Evolutionary conservation across 805 yeast species (phyloP), one percentile per base, ranked within the genome.

Genomic region (Wickerhamia fluorescens): DNA sequence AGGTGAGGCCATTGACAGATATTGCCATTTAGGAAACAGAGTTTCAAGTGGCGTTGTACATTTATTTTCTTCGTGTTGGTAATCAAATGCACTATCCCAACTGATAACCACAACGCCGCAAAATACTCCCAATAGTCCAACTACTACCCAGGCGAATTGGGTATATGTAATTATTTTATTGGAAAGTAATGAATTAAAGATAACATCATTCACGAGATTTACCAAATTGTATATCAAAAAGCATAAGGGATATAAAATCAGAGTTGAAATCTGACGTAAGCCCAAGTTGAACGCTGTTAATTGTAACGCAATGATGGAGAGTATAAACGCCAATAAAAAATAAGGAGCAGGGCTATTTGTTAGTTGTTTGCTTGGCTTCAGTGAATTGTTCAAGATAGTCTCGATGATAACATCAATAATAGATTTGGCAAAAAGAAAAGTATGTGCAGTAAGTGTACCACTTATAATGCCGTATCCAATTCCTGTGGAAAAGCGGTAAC

Each of bases 401-500:
- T 63, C 57, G 2, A 80, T 51, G 2, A 80, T 44, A 8, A 83
- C 71, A 43, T 83, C 94, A 13, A 86, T 81, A 0, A 83, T 71
- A 1, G 87, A 74, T 53, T 86, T 86, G n/a, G 95, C 95, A 54
- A 85, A 67, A 33, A 87, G 63, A 28, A 87, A 66, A 2, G 95
- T 82, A 48, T 84, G 94, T 0, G 95, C 95, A 1, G 94, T 81
- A 26, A 86, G 59, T 0, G 78, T 72, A 2, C 95, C 95, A 26
- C 86, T 73, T 4, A 75, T 59, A 12, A 74, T 45, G 2, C 95
- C 95, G 49, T 66, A 80, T 8, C 71, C 49, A 4, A 74, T 47
- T 1, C 95, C 95, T 39, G 68, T 71, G 7, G 61, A 34, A 30
- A 65, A 57, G 17, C 51, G 50, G 23, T 41, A 40, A 21, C 42